A percentile compares a stretch with the other conserved stretches of the same genome.
These are phyloP conservation scores for Galerina sulciceps DNA, from an alignment of 768 basidiomycete genomes.

Conservation along the genomic window DNA sequence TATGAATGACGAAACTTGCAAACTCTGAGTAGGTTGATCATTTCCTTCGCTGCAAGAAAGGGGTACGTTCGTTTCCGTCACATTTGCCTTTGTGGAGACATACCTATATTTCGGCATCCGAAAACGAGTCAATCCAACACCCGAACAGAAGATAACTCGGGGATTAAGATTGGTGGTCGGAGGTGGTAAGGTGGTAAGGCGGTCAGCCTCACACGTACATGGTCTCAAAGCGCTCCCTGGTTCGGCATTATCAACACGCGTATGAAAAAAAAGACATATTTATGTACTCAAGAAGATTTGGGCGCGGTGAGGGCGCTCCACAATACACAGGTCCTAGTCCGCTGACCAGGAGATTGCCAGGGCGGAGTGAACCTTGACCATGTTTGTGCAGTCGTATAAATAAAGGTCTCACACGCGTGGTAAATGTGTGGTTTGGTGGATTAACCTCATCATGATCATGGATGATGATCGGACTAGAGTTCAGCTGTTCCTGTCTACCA, in stretches of 20 bases:
- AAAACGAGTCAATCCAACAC: not conserved
- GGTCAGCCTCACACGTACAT: not conserved
- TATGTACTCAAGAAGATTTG: not conserved
- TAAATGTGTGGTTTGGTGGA: slow-evolving; percentile 4
- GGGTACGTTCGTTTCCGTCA: not conserved
- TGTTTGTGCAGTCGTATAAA: not conserved
- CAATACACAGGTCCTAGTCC: not conserved
- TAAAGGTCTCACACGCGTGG: slow-evolving; percentile 6
- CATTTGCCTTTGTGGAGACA: not conserved
- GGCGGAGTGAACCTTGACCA: slow-evolving; percentile 3
- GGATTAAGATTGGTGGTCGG: not conserved
- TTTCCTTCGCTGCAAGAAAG: not conserved
- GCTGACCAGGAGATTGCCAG: slow-evolving; percentile 2
- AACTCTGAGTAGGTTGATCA: slow-evolving; percentile 3
- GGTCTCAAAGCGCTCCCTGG: not conserved
- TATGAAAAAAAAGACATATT: not conserved
- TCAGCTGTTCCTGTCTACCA: slow-evolving; percentile 10
- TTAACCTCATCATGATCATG: slow-evolving; percentile 7
- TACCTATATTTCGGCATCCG: not conserved
- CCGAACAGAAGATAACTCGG: not conserved
- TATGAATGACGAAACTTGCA: not conserved
- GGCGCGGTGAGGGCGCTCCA: slow-evolving; percentile 7
- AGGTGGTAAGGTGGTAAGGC: not conserved
- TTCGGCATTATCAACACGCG: not conserved
- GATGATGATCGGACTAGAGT: slow-evolving; percentile 8